Evolutionary conservation across 1,284 basidiomycete species (phyloP), one percentile per base, ranked within the genome.

Genomic region (Gastroboletus turbinatus): DNA sequence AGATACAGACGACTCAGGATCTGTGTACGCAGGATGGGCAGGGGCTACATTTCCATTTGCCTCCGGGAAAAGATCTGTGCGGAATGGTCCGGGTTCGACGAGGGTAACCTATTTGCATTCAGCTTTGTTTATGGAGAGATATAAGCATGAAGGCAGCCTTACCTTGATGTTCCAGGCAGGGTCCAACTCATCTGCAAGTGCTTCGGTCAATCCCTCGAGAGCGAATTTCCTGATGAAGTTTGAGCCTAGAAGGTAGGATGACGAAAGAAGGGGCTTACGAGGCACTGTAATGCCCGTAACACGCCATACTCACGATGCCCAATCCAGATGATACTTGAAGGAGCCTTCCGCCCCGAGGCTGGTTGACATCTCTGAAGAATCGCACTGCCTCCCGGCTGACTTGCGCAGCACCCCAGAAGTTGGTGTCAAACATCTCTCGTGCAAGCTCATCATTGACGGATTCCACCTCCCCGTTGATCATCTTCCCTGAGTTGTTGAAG

Each of bases 361-460:
- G 61, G 42, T 77, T 77, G 0, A 68, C 67, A 14, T 76, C 73
- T 49, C 76, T 67, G 60, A 76, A 74, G 59, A 73, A 69, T 42
- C 60, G 58, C 32, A 77, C 60, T 0, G 75, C 73, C 54, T 68
- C 71, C 27, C 60, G 55, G 36, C 60, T 67, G 33, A 76, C 72
- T 29, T 64, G 58, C 0, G 59, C 61, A 2, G 71, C 67, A 9
- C 72, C 75, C 72, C 73, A 76, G 48, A 76, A 74, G 49, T 75
- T 67, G 52, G 68, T 59, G 4, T 76, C 73, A 30, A 77, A 71
- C 46, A 74, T 44, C 2, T 51, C 45, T 16, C 69, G 67, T 2
- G 67, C 73, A 5, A 53, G 54, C 5, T 60, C 58, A 2, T 74
- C 65, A 2, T 52, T 47, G 30, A 59, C 21, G 1, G 43, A 67